Percentiles rank a stretch among this genome's conserved stretches.
Conservation (phyloP, 1,139 yeast species). For the Yamadazyma dushanensis region DNA sequence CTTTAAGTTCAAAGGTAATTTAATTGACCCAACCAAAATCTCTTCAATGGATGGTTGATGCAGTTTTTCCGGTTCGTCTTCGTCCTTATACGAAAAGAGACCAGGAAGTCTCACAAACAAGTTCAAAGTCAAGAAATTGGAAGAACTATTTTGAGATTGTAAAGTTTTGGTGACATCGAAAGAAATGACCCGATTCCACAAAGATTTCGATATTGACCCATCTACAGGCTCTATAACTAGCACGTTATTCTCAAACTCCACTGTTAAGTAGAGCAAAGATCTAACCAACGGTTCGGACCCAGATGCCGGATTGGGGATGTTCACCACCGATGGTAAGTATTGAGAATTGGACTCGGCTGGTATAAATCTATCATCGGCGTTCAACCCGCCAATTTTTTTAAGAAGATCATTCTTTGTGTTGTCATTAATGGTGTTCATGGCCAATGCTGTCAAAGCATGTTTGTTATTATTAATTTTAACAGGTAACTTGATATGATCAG, state of each 20-base stretch:
- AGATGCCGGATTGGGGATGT: slow-evolving; percentile 47
- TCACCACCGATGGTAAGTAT: slow-evolving; percentile 65
- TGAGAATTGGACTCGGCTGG: slow-evolving; percentile 39
- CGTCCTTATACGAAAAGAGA: slow-evolving; percentile 49
- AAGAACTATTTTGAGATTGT: slow-evolving; percentile 14
- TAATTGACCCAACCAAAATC: slow-evolving; percentile 43
- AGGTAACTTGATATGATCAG: slow-evolving; percentile 62
- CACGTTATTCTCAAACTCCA: slow-evolving; percentile 81
- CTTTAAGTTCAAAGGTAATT: slow-evolving; percentile 42
- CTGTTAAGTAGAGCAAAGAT: slow-evolving; percentile 64
- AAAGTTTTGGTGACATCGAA: slow-evolving; percentile 80
- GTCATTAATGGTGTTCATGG: slow-evolving; percentile 46
- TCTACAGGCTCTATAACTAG: slow-evolving; percentile 78
- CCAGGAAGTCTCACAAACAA: slow-evolving; percentile 77
- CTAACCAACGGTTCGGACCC: slow-evolving; percentile 46
- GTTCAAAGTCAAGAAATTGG: slow-evolving; percentile 61
- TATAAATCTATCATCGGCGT: slow-evolving; percentile 26
- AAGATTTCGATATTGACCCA: slow-evolving; percentile 56
- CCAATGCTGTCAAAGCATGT: slow-evolving; percentile 52
- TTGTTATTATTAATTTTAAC: slow-evolving; percentile 55
- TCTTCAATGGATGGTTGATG: slow-evolving; percentile 31
- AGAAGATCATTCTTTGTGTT: slow-evolving; percentile 37
- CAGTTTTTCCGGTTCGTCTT: slow-evolving; percentile 2
- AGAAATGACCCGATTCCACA: slow-evolving; percentile 84
- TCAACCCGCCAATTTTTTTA: slow-evolving; percentile 28